Evolutionary conservation across 2,329 filamentous ascomycete genomes (phyloP), one percentile per base, ranked within the genome.

Genomic region (Pseudocercospora fuligena): DNA sequence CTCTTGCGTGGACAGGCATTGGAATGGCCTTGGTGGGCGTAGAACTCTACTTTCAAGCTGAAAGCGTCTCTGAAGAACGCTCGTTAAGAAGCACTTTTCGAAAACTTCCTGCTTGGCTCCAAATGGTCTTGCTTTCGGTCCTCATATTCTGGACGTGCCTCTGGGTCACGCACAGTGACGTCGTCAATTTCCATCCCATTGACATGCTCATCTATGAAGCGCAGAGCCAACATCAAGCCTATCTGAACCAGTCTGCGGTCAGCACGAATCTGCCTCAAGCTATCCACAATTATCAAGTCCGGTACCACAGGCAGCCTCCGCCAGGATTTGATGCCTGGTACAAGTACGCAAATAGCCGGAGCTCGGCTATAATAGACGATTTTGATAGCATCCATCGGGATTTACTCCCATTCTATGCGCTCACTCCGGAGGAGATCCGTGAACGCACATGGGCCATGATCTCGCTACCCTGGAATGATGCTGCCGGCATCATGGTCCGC

Each of bases 251-350:
- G 68, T 83, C 85, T 11, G 78, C 80, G 25, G 75, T 74, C 46
- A 87, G 85, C 73, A 78, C 75, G 16, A 84, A 78, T 11, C 75
- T 89, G 0, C 72, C 77, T 33, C 80, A 84, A 65, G 86, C 86
- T 27, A 82, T 86, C 6, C 68, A 75, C 21, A 79, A 83, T 46
- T 89, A 89, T 73, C 81, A 78, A 51, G 75, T 78, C 59, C 82
- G 85, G 67, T 87, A 89, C 71, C 75, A 79, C 1, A 82, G 84
- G 61, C 80, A 83, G 66, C 87, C 87, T 1, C 87, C 87, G 27
- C 87, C 87, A 9, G 83, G 83, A 12, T 89, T 89, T 69, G 85
- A 88, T 68, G 78, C 82, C 65, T 89, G 87, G 87, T 88, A 86
- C 71, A 74, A 82, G 43, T 89, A 84, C 73, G 87, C 87, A 1